phyloP scores from a whole-genome alignment of 2,329 filamentous ascomycete genomes.

The Colletotrichum aenigma region DNA sequence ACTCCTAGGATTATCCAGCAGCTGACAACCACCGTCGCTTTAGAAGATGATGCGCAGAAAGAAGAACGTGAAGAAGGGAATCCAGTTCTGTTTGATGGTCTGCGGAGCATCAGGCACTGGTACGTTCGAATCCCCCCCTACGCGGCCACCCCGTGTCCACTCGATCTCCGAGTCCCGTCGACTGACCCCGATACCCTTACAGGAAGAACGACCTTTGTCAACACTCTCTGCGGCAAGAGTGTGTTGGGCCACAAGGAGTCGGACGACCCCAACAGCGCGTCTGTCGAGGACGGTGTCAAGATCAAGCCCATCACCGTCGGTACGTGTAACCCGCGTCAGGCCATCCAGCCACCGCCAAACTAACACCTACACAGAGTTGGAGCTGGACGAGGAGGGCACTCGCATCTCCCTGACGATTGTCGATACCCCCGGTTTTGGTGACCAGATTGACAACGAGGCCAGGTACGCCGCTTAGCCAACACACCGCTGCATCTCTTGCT shows the following conservation, averaged over 20 bases:
- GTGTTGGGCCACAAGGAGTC: conserved; percentile 91
- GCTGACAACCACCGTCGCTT: conserved; percentile 29
- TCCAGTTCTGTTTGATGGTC: conserved; percentile 99
- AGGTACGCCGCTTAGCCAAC: conserved; percentile 60
- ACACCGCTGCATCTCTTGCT: neutral
- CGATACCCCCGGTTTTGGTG: conserved; percentile 96
- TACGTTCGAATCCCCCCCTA: conserved; percentile 51
- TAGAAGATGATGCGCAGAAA: conserved; percentile 98
- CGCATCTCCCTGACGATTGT: conserved; percentile 98
- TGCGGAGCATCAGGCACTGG: conserved; percentile 98
- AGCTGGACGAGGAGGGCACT: conserved; percentile 97
- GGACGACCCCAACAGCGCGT: conserved; percentile 86
- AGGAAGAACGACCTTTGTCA: conserved; percentile 99
- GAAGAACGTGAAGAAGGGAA: conserved; percentile 99
- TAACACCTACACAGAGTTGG: conserved; percentile 69
- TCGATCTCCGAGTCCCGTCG: neutral
- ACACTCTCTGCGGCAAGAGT: conserved; percentile 95
- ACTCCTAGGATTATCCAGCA: conserved; percentile 15
- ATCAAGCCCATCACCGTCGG: conserved; percentile 99
- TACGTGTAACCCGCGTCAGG: conserved; percentile 43
- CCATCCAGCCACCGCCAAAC: neutral
- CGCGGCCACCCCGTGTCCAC: neutral
- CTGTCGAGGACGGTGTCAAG: conserved; percentile 95
- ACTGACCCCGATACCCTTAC: conserved; percentile 20
- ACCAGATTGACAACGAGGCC: conserved; percentile 99